Evolutionary conservation across 2,329 filamentous ascomycete species (phyloP).

Genomic region (Xylaria sp.): DNA sequence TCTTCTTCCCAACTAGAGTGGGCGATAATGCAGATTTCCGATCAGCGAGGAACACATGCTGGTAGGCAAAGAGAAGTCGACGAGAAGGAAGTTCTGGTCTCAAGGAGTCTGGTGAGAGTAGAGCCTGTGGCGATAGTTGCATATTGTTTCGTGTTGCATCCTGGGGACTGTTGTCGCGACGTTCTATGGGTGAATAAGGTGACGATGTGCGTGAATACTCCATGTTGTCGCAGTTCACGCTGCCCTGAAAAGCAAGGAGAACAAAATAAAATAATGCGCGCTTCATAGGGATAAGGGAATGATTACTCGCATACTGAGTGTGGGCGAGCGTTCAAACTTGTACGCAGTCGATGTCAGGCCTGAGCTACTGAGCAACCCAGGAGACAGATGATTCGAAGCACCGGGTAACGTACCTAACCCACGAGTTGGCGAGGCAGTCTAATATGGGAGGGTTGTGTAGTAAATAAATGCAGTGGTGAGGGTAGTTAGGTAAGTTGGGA

Average conservation of each 20-base stretch:
- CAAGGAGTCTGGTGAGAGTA: conserved; percentile 35
- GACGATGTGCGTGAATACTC: background rate
- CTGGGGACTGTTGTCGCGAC: conserved; percentile 1
- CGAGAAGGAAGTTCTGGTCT: conserved; percentile 22
- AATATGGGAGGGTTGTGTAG: background rate
- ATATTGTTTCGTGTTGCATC: conserved; percentile 22
- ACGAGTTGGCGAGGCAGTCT: background rate
- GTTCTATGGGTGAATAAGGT: background rate
- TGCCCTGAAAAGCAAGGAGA: background rate
- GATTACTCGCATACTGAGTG: conserved; percentile 19
- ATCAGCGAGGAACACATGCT: conserved; percentile 27
- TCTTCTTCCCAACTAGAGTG: conserved; percentile 8
- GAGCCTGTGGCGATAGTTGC: conserved; percentile 26
- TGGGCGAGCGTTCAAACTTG: background rate
- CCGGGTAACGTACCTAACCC: background rate
- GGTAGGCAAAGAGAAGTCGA: conserved; percentile 37
- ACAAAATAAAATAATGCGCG: background rate
- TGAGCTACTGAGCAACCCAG: background rate
- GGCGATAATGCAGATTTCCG: background rate
- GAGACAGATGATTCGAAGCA: background rate
- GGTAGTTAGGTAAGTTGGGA: background rate
- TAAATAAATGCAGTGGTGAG: background rate
- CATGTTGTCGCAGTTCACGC: conserved; percentile 13
- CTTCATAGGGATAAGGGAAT: conserved; percentile 17
- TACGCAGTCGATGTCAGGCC: background rate